Evolutionary conservation across 2,329 filamentous ascomycete species (phyloP).

Genomic region (Magnaporthiopsis incrustans): DNA sequence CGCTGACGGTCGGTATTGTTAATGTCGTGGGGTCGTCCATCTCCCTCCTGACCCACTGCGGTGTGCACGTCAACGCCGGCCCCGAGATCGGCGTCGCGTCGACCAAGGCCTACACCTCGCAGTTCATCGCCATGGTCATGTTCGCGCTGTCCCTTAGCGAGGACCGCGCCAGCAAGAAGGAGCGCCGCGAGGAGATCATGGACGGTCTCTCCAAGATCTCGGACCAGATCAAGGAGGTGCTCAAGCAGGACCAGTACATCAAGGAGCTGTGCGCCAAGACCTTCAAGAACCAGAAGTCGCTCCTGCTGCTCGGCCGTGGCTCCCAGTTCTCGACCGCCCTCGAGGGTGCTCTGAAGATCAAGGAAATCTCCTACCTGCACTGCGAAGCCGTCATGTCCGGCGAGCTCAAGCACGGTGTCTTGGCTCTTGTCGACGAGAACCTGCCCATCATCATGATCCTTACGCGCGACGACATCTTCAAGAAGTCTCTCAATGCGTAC

Average conservation of each 20-base stretch:
- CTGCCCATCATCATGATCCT: slow-evolving; percentile 99
- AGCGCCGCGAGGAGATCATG: slow-evolving; percentile 92
- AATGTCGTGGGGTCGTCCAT: slow-evolving; percentile 98
- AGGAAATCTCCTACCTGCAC: slow-evolving; percentile 99
- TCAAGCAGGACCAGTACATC: slow-evolving; percentile 86
- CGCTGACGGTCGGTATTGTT: slow-evolving; percentile 94
- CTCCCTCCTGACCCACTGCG: slow-evolving; percentile 94
- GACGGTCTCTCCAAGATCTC: slow-evolving; percentile 83
- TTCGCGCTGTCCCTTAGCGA: slow-evolving; percentile 94
- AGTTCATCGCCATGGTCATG: slow-evolving; percentile 99
- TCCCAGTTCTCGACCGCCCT: slow-evolving; percentile 95
- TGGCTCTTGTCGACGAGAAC: slow-evolving; percentile 96
- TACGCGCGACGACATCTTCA: slow-evolving; percentile 91
- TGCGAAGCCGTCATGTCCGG: slow-evolving; percentile 99
- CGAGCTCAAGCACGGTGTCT: slow-evolving; percentile 97
- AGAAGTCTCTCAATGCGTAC: slow-evolving; percentile 98
- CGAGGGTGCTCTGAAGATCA: slow-evolving; percentile 97
- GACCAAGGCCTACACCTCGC: slow-evolving; percentile 98
- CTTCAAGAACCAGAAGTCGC: slow-evolving; percentile 95
- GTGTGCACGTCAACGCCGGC: slow-evolving; percentile 98
- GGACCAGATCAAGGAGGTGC: slow-evolving; percentile 82
- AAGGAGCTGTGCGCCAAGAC: slow-evolving; percentile 88
- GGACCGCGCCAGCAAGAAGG: slow-evolving; percentile 89
- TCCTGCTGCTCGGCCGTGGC: slow-evolving; percentile 87
- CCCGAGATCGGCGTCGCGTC: slow-evolving; percentile 98